These are phyloP conservation scores for Phytophthora macrochlamydospora DNA, from an alignment of 352 stramenopile genomes.

Conservation along the genomic window DNA sequence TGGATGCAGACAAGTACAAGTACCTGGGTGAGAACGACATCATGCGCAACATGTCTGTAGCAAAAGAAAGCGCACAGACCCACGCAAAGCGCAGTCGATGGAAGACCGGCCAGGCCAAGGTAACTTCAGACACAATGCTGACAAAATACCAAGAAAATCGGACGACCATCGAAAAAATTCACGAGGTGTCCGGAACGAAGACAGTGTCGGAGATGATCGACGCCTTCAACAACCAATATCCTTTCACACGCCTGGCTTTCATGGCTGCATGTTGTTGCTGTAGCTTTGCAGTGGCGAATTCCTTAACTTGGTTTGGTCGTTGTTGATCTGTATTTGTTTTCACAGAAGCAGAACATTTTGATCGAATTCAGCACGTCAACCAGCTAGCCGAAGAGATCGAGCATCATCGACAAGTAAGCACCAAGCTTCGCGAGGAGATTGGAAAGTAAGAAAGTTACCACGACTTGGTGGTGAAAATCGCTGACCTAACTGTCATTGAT, in stretches of 20 bases:
- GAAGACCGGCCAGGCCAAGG: conserved; percentile 73
- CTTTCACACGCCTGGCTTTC: conserved; percentile 12
- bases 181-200: conserved; percentile 77
- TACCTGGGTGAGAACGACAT: conserved; percentile 77
- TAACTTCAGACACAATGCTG: conserved; percentile 63
- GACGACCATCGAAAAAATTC: conserved; percentile 82
- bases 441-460: conserved; percentile 57
- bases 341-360: conserved; percentile 80
- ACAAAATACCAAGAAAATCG: conserved; percentile 86
- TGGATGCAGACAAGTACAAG: conserved; percentile 66
- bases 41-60: conserved; percentile 56
- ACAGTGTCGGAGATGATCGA: conserved; percentile 87
- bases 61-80: conserved; percentile 59
- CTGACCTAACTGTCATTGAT: background rate
- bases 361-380: conserved; percentile 84
- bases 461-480: no score
- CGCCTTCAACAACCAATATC: conserved; percentile 85
- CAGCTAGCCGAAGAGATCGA: conserved; percentile 85
- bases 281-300: conserved; percentile 3
- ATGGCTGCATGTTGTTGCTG: background rate
- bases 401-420: conserved; percentile 67
- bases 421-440: conserved; percentile 79
- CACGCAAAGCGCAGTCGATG: conserved; percentile 64
- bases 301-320: conserved; percentile 21
- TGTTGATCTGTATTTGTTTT: conserved; percentile 22